Evolutionary conservation across 139 green algal genomes (phyloP).

Genomic region (Closterium sp.): DNA sequence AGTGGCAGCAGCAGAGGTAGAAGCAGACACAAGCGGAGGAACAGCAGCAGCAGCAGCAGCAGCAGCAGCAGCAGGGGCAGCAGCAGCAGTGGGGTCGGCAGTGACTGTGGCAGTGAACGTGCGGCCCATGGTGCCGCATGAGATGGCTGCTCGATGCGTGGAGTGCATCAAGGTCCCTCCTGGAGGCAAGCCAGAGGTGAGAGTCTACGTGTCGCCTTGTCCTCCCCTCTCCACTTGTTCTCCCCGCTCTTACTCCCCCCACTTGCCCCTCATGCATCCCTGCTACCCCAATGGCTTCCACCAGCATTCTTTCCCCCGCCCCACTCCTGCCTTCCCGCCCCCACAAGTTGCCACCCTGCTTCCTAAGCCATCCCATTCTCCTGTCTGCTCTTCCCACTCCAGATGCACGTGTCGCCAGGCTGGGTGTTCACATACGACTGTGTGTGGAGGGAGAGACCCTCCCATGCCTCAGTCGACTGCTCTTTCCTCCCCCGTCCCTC

Average conservation of each 20-base stretch:
- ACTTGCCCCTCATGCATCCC: background rate
- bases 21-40: no score
- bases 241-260: background rate
- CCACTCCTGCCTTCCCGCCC: background rate
- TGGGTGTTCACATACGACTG: conserved; percentile 53
- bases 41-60: background rate
- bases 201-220: no score
- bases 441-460: background rate
- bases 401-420: conserved; percentile 44
- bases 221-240: no score
- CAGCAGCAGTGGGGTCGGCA: background rate
- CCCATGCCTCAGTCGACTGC: background rate
- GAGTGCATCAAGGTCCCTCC: conserved; percentile 67
- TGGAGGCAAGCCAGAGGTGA: conserved; percentile 67
- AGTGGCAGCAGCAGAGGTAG: background rate
- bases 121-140: conserved; percentile 73
- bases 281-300: background rate
- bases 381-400: background rate
- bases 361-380: no score
- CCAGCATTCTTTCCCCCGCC: background rate
- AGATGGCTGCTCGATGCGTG: conserved; percentile 71
- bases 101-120: conserved; percentile 81
- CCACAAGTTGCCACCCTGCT: no score
- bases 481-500: no score
- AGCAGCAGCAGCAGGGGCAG: background rate